phyloP scores from a whole-genome alignment of 75 land plant species.

The Chamaecyparis obtusa region DNA sequence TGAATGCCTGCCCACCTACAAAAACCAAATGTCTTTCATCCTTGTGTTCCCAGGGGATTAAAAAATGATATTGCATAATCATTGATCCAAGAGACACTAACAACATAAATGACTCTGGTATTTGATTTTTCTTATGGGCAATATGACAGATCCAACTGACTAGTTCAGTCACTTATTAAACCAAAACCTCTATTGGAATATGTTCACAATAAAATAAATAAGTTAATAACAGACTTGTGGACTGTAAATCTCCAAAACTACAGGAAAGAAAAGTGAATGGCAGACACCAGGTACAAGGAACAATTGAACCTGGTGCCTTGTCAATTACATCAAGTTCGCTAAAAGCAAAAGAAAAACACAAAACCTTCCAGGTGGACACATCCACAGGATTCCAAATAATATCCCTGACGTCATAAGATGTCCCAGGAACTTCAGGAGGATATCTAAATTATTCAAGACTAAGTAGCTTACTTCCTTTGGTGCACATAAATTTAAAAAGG shows the following conservation, averaged over 20 bases:
- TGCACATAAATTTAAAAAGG: too few relatives aligned
- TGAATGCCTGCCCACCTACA: constrained; percentile 46
- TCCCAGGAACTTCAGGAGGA: too few relatives aligned
- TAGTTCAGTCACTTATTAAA: neutral
- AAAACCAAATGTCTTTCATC: neutral
- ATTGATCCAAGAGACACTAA: neutral
- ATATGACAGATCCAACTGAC: neutral
- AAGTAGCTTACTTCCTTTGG: too few relatives aligned
- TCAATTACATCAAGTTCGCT: neutral
- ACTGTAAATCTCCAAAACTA: neutral
- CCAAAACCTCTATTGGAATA: neutral
- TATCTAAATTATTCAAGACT: too few relatives aligned
- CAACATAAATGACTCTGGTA: neutral
- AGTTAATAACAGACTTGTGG: neutral
- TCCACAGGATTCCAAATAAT: too few relatives aligned
- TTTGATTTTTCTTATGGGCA: neutral
- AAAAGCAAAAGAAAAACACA: neutral
- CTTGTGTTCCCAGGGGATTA: neutral
- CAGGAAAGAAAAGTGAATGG: neutral
- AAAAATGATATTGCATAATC: neutral
- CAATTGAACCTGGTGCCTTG: neutral
- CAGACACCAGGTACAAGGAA: neutral
- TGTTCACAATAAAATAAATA: neutral
- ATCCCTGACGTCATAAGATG: too few relatives aligned
- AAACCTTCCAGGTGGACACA: too few relatives aligned